Evolutionary conservation across 129 eudicot species (phyloP).

Genomic region (Arctium lappa): DNA sequence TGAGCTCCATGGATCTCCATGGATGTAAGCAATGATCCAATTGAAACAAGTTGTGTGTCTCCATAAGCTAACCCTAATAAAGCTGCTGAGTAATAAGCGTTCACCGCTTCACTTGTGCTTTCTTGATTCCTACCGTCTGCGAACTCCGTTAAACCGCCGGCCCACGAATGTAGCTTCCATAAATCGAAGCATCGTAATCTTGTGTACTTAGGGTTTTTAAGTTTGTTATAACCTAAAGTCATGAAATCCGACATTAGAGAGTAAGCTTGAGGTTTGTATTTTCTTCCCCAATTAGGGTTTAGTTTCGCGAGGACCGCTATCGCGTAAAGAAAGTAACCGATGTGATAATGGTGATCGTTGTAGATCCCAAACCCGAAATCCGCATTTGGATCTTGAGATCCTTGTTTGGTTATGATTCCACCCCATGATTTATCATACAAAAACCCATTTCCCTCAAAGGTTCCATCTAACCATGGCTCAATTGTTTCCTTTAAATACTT

Average conservation of each 20-base stretch:
- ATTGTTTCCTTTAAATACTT: constrained; percentile 68
- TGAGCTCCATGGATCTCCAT: constrained; percentile 76
- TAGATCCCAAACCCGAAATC: constrained; percentile 91
- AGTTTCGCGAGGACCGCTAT: constrained; percentile 80
- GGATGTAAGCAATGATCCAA: constrained; percentile 59
- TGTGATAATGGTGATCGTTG: constrained; percentile 84
- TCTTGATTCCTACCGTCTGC: constrained; percentile 89
- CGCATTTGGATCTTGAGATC: constrained; percentile 64
- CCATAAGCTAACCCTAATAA: constrained; percentile 89
- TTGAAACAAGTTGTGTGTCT: constrained; percentile 66
- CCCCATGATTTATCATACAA: constrained; percentile 90
- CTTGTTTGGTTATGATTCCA: constrained; percentile 79
- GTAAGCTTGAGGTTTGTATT: constrained; percentile 72
- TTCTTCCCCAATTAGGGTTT: constrained; percentile 83
- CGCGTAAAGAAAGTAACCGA: constrained; percentile 81
- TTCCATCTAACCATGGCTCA: constrained; percentile 90
- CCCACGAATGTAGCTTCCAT: constrained; percentile 96
- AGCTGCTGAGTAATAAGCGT: constrained; percentile 87
- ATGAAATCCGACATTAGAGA: constrained; percentile 82
- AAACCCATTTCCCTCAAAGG: constrained; percentile 67
- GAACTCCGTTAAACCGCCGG: constrained; percentile 80
- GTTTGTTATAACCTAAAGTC: constrained; percentile 50
- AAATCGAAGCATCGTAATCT: constrained; percentile 79
- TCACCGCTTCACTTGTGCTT: constrained; percentile 91
- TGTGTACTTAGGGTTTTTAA: constrained; percentile 43